Percentiles rank a stretch among this genome's conserved stretches.
These are phyloP conservation scores for Alternaria brassicae DNA, from an alignment of 2,329 filamentous ascomycete species.

Conservation along the genomic window DNA sequence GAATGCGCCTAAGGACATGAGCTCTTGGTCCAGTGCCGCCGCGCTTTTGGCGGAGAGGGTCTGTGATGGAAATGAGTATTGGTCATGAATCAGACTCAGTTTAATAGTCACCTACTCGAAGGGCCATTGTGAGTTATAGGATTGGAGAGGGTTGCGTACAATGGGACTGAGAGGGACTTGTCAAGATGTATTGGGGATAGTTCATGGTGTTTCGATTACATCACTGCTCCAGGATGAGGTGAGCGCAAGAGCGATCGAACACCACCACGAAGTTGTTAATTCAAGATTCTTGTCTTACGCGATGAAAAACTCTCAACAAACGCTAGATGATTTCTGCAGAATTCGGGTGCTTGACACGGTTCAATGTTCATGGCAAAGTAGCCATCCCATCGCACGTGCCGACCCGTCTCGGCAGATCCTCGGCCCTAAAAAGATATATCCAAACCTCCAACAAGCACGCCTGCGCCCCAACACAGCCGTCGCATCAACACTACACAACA, in stretches of 20 bases:
- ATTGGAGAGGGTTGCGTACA: background rate
- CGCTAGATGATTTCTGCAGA: background rate
- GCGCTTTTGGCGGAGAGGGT: constrained; percentile 88
- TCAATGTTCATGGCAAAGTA: background rate
- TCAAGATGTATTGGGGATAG: background rate
- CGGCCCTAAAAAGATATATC: constrained; percentile 23
- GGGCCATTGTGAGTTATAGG: constrained; percentile 17
- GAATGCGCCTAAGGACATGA: constrained; percentile 89
- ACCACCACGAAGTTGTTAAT: background rate
- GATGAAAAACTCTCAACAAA: background rate
- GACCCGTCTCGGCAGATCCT: constrained; percentile 18
- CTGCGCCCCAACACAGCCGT: background rate
- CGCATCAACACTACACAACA: constrained; percentile 1
- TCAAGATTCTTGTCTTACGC: too few species aligned
- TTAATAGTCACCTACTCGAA: constrained; percentile 13
- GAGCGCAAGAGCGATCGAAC: background rate
- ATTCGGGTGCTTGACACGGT: background rate
- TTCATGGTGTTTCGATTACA: constrained; percentile 37
- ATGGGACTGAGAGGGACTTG: background rate
- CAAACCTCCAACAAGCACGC: constrained; percentile 8
- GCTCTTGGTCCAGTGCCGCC: constrained; percentile 86
- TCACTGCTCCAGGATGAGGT: constrained; percentile 28
- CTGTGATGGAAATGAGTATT: constrained; percentile 53
- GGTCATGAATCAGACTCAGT: background rate
- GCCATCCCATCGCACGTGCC: constrained; percentile 10